Conservation (phyloP, 2,329 filamentous ascomycete genomes). For the Westerdykella aurantiaca region DNA sequence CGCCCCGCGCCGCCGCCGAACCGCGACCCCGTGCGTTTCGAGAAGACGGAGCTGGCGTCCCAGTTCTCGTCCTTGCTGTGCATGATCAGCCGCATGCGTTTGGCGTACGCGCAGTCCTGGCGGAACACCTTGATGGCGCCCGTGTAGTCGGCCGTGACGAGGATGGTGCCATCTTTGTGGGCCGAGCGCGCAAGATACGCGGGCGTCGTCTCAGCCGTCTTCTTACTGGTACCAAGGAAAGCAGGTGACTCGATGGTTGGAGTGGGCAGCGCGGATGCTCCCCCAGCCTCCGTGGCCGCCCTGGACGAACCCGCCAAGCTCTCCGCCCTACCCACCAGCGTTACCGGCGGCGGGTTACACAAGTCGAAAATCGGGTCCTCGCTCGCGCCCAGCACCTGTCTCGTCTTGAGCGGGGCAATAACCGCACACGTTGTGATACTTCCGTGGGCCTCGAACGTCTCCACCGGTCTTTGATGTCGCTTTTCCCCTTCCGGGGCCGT, state of each 20-base stretch:
- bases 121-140: slow-evolving; percentile 92
- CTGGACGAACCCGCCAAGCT: slow-evolving; percentile 46
- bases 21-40: slow-evolving; percentile 58
- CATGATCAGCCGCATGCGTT: slow-evolving; percentile 48
- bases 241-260: slow-evolving; percentile 6
- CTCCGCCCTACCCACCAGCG: slow-evolving; percentile 69
- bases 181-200: slow-evolving; percentile 69
- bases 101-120: slow-evolving; percentile 82
- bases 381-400: slow-evolving; percentile 70
- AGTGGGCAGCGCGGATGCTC: slow-evolving; percentile 30
- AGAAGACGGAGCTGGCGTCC: slow-evolving; percentile 73
- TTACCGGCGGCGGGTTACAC: slow-evolving; percentile 90
- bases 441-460: slow-evolving; percentile 86
- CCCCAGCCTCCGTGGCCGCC: slow-evolving; percentile 39
- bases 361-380: slow-evolving; percentile 93
- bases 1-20: slow-evolving; percentile 29
- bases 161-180: slow-evolving; percentile 79
- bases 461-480: slow-evolving; percentile 66
- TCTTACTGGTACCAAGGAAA: slow-evolving; percentile 12
- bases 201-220: slow-evolving; percentile 41
- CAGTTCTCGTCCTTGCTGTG: slow-evolving; percentile 55
- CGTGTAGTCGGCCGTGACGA: slow-evolving; percentile 82
- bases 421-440: slow-evolving; percentile 85
- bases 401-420: slow-evolving; percentile 73
- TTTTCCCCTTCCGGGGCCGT: slow-evolving; percentile 56